Evolutionary conservation across 352 stramenopile species (phyloP), one percentile per base, ranked within the genome.

Genomic region (Globisporangium canariense): DNA sequence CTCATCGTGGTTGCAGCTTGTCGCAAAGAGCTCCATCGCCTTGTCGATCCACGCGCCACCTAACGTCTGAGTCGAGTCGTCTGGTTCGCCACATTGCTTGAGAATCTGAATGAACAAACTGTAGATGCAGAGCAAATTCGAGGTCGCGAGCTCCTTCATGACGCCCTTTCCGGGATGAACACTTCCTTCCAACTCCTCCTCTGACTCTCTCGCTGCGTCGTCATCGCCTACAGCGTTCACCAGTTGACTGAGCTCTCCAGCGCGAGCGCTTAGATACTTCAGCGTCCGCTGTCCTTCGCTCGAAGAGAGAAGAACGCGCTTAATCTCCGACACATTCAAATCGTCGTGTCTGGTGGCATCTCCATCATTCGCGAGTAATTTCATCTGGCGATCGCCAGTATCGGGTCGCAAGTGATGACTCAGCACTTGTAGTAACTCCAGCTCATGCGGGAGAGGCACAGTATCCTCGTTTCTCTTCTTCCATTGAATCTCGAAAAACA

Each of bases 271-370:
- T 40, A 92, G 40, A 54, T 86, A 89, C 62, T 81, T 86, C 2
- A 92, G 22, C 60, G 79, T 73, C 22, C 59, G 72, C 13, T 68
- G 71, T 3, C 83, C 83, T 69, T 90, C 79, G 61, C 57, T 79
- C 1, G 51, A 74, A 4, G 59, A 59, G 3, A 84, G 60, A 0
- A 90, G 40, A 11, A 69, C 6, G 9, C 25, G 20, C 11, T 58
- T 71, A 54, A 38, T 50, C 7, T 55, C 45, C 8, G 55, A 63
- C 1, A 45, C 18, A 6, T 59, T 28, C 10, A 38, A 11, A 14
- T 1, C 30, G 47, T 30, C 30, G 28, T 38, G 14, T 22, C 11
- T 9, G 43, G 11, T 32, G 6, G 3, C 8, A 32, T 1, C 16
- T 3, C 6, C 22, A 20, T 14, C 22, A 55, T 20, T 36, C 14